A percentile compares a stretch with the other conserved stretches of the same genome.
Evolutionary conservation across 345 rosid species (phyloP).

Genomic region (Stellera chamaejasme): DNA sequence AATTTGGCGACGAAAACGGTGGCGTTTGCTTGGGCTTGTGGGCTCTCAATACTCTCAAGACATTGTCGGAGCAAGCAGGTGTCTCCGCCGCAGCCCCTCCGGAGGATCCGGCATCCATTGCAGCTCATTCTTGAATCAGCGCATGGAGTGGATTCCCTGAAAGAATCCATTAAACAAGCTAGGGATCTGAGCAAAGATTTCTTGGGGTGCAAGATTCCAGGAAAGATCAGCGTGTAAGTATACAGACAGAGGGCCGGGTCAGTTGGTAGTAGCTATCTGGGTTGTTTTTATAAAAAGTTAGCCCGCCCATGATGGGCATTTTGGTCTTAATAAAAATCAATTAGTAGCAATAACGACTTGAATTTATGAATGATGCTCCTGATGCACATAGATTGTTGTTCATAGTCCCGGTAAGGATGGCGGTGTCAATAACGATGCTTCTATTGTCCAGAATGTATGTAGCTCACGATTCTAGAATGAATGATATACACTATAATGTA

Average conservation of each 20-base stretch:
- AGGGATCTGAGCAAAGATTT: not conserved
- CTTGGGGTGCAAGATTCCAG: constrained; percentile 5
- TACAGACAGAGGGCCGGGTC: too few relatives aligned
- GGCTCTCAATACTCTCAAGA: constrained; percentile 46
- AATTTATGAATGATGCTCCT: too few relatives aligned
- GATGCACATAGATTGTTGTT: too few relatives aligned
- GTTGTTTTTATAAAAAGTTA: not conserved
- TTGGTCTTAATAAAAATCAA: too few relatives aligned
- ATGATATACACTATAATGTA: too few relatives aligned
- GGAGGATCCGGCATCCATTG: constrained; percentile 75
- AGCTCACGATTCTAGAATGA: too few relatives aligned
- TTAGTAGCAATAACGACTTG: too few relatives aligned
- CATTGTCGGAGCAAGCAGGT: constrained; percentile 65
- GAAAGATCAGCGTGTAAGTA: constrained; percentile 2
- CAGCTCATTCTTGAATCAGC: constrained; percentile 51
- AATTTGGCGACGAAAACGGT: constrained; percentile 84
- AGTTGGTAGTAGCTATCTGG: too few relatives aligned
- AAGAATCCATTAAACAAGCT: not conserved
- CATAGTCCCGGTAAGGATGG: too few relatives aligned
- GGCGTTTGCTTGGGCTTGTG: constrained; percentile 79
- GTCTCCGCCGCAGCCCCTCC: constrained; percentile 73
- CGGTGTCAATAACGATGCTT: too few relatives aligned
- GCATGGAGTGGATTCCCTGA: not conserved
- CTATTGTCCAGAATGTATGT: too few relatives aligned
- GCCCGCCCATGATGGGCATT: too few relatives aligned